These are phyloP conservation scores for Phytophthora constricta DNA, from an alignment of 352 stramenopile species.

Conservation along the genomic window DNA sequence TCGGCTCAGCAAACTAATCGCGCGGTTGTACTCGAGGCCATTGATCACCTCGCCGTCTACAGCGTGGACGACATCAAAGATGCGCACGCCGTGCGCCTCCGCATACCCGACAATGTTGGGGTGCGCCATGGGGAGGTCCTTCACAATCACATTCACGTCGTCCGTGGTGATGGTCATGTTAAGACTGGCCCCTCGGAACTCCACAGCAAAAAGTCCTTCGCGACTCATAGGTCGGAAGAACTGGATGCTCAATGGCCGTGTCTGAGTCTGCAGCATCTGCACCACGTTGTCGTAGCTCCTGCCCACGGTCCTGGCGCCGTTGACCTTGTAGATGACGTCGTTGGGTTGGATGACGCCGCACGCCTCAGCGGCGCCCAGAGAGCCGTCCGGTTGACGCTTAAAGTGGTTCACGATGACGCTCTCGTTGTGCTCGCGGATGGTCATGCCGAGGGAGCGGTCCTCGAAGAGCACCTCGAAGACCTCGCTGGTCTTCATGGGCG, in stretches of 20 bases:
- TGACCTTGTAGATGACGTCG: conserved; percentile 90
- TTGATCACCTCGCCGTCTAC: conserved; percentile 83
- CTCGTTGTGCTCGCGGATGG: conserved; percentile 84
- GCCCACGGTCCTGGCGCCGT: conserved; percentile 74
- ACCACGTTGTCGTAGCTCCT: conserved; percentile 85
- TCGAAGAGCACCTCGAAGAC: conserved; percentile 84
- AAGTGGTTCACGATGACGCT: conserved; percentile 89
- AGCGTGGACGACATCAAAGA: conserved; percentile 81
- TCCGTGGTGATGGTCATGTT: conserved; percentile 90
- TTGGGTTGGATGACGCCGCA: conserved; percentile 63
- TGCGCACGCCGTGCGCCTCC: conserved; percentile 81
- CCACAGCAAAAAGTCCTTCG: conserved; percentile 83
- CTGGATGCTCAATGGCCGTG: conserved; percentile 75
- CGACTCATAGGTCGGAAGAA: conserved; percentile 83
- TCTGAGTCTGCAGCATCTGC: conserved; percentile 87
- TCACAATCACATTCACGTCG: conserved; percentile 87
- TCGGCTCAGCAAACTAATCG: conserved; percentile 78
- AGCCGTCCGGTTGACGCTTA: conserved; percentile 66
- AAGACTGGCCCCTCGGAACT: conserved; percentile 79
- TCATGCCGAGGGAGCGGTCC: conserved; percentile 79
- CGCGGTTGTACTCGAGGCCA: conserved; percentile 82
- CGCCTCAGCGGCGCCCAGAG: conserved; percentile 58
- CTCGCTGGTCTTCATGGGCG: conserved; percentile 80
- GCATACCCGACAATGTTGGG: conserved; percentile 87
- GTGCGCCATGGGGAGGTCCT: conserved; percentile 81